phyloP scores from a whole-genome alignment of 2,329 filamentous ascomycete genomes.

The Cercospora janseana region DNA sequence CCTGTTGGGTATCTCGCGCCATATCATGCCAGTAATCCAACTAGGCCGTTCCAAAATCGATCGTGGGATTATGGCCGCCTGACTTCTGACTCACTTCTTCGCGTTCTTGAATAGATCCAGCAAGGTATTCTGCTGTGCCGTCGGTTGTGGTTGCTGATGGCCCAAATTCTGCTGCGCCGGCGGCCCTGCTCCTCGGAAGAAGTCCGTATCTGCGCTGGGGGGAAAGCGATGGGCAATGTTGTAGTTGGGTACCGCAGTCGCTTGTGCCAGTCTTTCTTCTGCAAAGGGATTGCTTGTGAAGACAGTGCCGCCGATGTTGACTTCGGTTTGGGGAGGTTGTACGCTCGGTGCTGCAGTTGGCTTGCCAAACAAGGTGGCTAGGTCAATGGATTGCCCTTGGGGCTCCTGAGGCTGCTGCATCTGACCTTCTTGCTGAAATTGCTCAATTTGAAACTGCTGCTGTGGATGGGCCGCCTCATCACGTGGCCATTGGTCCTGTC shows the following conservation, averaged over 20 bases:
- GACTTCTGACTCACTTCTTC: constrained; percentile 15
- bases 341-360: constrained; percentile 8
- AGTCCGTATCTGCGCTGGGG: constrained; percentile 26
- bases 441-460: constrained; percentile 54
- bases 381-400: constrained; percentile 32
- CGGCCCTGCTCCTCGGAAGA: constrained; percentile 24
- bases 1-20: too few relatives aligned
- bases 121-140: constrained; percentile 28
- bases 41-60: too few relatives aligned
- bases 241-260: neutral
- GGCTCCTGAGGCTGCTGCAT: constrained; percentile 48
- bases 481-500: neutral
- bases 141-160: constrained; percentile 5
- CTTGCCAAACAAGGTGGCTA: constrained; percentile 30
- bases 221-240: constrained; percentile 12
- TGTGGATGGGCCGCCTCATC: constrained; percentile 30
- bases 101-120: constrained; percentile 34
- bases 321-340: constrained; percentile 10
- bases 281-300: constrained; percentile 9
- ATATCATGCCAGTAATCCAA: too few relatives aligned
- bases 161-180: constrained; percentile 15
- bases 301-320: constrained; percentile 6
- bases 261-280: constrained; percentile 12
- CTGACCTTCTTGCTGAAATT: too few relatives aligned
- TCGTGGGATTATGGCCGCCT: too few relatives aligned